phyloP scores from a whole-genome alignment of 2,329 filamentous ascomycete species.

The Zasmidium angulare region DNA sequence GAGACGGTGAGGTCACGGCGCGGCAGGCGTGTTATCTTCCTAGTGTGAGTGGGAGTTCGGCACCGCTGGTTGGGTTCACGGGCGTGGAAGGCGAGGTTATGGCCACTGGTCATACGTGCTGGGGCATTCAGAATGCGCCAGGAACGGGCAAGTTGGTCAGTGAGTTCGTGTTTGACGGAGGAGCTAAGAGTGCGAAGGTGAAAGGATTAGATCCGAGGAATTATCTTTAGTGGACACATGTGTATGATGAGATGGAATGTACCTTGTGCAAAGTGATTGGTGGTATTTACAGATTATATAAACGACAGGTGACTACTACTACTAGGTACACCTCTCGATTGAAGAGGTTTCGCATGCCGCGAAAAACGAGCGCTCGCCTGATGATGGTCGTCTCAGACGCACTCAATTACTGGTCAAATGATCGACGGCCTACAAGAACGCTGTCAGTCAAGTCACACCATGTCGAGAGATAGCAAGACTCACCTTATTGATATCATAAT shows the following conservation, averaged over 20 bases:
- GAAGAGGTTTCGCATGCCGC: background rate
- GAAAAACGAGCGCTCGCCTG: background rate
- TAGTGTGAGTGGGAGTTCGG: slow-evolving; percentile 62
- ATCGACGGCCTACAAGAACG: slow-evolving; percentile 18
- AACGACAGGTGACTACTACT: background rate
- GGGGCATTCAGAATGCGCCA: slow-evolving; percentile 96
- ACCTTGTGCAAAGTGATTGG: no score
- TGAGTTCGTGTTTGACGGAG: slow-evolving; percentile 49
- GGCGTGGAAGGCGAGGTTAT: slow-evolving; percentile 72
- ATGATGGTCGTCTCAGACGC: background rate
- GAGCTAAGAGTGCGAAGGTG: slow-evolving; percentile 44
- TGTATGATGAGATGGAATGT: no score
- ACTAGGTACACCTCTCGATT: background rate
- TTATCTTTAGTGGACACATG: slow-evolving; percentile 9
- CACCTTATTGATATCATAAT: slow-evolving; percentile 95
- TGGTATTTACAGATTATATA: background rate
- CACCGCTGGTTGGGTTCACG: slow-evolving; percentile 76
- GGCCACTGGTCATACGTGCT: slow-evolving; percentile 91
- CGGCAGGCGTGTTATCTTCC: slow-evolving; percentile 94
- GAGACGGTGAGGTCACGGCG: slow-evolving; percentile 58
- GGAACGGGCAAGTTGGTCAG: slow-evolving; percentile 61
- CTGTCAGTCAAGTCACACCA: background rate
- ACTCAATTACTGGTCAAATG: slow-evolving; percentile 18
- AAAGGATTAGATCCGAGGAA: slow-evolving; percentile 42
- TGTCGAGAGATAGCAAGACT: slow-evolving; percentile 36